phyloP scores from a whole-genome alignment of 2,329 filamentous ascomycete species.

The Sphaerulina musiva region DNA sequence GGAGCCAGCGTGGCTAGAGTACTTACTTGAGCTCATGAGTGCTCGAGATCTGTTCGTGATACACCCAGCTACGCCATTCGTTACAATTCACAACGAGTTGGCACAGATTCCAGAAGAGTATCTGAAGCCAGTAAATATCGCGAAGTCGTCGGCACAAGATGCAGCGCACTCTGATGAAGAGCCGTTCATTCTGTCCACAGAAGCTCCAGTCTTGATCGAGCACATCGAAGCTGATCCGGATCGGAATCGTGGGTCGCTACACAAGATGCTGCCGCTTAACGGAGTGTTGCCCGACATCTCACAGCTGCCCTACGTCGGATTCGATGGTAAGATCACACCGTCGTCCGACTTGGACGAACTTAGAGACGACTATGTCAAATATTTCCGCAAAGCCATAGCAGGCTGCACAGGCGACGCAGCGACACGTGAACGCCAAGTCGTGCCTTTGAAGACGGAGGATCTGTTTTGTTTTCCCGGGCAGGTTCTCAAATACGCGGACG shows the following conservation, averaged over 20 bases:
- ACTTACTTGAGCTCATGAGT: constrained; percentile 67
- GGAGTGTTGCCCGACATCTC: constrained; percentile 44
- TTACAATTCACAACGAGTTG: constrained; percentile 72
- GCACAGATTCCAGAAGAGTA: constrained; percentile 65
- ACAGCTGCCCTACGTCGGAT: constrained; percentile 55
- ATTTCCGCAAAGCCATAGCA: constrained; percentile 62
- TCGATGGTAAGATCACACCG: constrained; percentile 52
- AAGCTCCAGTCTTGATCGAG: constrained; percentile 17
- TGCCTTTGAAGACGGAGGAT: constrained; percentile 45
- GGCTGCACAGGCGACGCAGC: constrained; percentile 49
- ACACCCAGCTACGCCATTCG: constrained; percentile 63
- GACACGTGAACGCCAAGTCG: constrained; percentile 29
- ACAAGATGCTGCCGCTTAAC: constrained; percentile 43
- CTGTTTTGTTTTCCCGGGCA: constrained; percentile 55
- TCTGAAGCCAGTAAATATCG: constrained; percentile 5
- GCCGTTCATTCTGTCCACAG: constrained; percentile 34
- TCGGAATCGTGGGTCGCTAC: constrained; percentile 35
- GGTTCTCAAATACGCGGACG: constrained; percentile 24
- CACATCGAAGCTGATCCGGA: constrained; percentile 46
- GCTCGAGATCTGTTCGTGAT: constrained; percentile 70
- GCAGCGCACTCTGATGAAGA: constrained; percentile 22
- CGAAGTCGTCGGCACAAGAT: constrained; percentile 4
- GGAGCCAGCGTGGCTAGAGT: constrained; percentile 71
- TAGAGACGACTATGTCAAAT: constrained; percentile 48
- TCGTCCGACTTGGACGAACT: constrained; percentile 38